Evolutionary conservation across 1,284 basidiomycete species (phyloP).

Genomic region (Rhodotorula sp.): DNA sequence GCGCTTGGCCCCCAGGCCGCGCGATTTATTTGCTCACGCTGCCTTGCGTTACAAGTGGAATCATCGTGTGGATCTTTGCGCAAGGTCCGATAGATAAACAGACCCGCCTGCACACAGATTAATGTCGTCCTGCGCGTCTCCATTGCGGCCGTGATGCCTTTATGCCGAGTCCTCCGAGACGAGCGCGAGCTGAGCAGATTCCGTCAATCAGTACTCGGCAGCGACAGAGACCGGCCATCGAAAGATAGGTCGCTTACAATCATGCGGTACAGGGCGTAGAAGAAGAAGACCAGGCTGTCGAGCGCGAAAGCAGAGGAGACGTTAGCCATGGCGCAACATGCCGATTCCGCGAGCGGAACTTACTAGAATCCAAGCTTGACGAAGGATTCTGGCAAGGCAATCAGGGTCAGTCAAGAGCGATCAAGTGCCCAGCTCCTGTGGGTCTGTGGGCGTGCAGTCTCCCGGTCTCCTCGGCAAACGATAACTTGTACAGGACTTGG

Average conservation of each 20-base stretch:
- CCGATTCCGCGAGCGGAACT: not conserved
- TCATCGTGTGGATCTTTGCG: too few species aligned
- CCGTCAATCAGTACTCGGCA: not conserved
- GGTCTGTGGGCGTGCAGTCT: too few species aligned
- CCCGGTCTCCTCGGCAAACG: too few species aligned
- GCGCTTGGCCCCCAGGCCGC: too few species aligned
- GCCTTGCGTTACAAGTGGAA: too few species aligned
- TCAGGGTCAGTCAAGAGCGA: not conserved
- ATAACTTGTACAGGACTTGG: too few species aligned
- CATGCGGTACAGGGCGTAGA: slow-evolving; percentile 86
- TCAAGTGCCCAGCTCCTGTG: too few species aligned
- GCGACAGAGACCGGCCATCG: not conserved
- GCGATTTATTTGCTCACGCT: too few species aligned
- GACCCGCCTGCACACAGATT: too few species aligned
- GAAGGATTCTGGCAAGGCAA: slow-evolving; percentile 63
- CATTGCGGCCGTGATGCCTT: not conserved
- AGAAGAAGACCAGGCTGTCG: slow-evolving; percentile 44
- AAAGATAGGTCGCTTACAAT: slow-evolving; percentile 19
- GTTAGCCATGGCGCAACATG: fast-evolving
- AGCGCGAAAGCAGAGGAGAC: not conserved
- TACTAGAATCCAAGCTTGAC: slow-evolving; percentile 89
- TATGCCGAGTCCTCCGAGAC: slow-evolving; percentile 44
- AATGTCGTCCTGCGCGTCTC: not conserved
- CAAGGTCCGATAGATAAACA: too few species aligned
- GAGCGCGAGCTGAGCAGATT: slow-evolving; percentile 33